Evolutionary conservation across 2,329 filamentous ascomycete species (phyloP), one percentile per base, ranked within the genome.

Genomic region (Pezicula carpinea): DNA sequence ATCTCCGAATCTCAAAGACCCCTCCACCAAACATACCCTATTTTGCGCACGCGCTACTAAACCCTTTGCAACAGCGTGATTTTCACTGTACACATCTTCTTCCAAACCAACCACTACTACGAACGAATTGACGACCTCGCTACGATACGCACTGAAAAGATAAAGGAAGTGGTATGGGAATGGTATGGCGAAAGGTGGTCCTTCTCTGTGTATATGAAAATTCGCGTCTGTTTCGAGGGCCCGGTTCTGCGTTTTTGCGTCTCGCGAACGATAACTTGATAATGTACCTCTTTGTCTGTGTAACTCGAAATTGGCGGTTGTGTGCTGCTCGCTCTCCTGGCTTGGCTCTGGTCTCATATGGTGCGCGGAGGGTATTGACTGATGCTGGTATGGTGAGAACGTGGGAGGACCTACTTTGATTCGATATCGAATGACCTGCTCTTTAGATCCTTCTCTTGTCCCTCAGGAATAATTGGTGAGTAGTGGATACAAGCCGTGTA

Each of bases 271-370:
- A 40, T 40, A 40, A 40, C 38, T 40, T 40, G 38, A 40, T 40
- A 40, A 40, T 40, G 38, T 40, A 40, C 38, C 38, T 40, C 38
- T 40, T 40, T 40, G 38, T 40, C 38, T 40, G 38, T 40, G 19
- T 40, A 40, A 15, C 38, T 40, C 38, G 38, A 40, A 40, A 19
- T 23, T 40, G 38, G 38, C 38, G 38, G 38, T 22, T 23, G 19
- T 23, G 19, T 23, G 22, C 38, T 39, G 6, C 7, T 21, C 22
- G 11, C 15, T 40, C 7, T 13, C 14, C 35, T 38, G 35, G 35
- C 17, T 18, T 38, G 17, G 17, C 11, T 19, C 15, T 38, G 35
- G 13, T 21, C 15, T 13, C 26, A 29, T 10, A 29, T 29, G 26
- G 8, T 29, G 26, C 26, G 26, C 13, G 26, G 26, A 29, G 13